phyloP scores from a whole-genome alignment of 2,329 filamentous ascomycete genomes.

The Didymellaceae sp. region DNA sequence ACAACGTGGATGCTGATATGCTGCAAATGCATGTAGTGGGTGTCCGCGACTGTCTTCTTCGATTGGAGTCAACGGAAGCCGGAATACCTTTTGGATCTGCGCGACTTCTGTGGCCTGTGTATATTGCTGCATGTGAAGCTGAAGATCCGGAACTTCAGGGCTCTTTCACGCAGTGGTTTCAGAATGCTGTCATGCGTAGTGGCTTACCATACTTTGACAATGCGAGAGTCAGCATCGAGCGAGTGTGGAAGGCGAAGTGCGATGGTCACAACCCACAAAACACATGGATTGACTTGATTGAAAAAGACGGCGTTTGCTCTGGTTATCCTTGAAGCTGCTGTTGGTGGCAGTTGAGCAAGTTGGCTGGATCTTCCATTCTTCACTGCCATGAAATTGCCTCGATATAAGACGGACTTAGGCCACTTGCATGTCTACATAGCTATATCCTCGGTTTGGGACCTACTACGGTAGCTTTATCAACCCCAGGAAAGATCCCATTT shows the following conservation, averaged over 20 bases:
- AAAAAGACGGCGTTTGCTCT: neutral
- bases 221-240: slow-evolving; percentile 31
- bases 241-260: slow-evolving; percentile 41
- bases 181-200: slow-evolving; percentile 33
- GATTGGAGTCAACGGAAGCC: slow-evolving; percentile 40
- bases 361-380: no score
- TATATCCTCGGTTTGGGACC: no score
- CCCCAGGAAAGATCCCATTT: no score
- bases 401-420: no score
- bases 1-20: slow-evolving; percentile 51
- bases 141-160: slow-evolving; percentile 46
- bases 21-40: slow-evolving; percentile 49
- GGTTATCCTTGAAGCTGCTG: neutral
- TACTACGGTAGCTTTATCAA: no score
- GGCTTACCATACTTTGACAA: slow-evolving; percentile 43
- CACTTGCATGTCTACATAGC: no score
- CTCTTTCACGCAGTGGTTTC: slow-evolving; percentile 47
- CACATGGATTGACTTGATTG: slow-evolving; percentile 16
- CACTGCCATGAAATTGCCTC: no score
- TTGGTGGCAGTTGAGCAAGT: neutral
- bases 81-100: slow-evolving; percentile 47
- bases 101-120: slow-evolving; percentile 53
- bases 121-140: slow-evolving; percentile 55
- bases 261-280: neutral
- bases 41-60: slow-evolving; percentile 48